Percentiles rank a stretch among this genome's conserved stretches.
Evolutionary conservation across 2,329 filamentous ascomycete genomes (phyloP).

Genomic region (Ophiostoma ips): DNA sequence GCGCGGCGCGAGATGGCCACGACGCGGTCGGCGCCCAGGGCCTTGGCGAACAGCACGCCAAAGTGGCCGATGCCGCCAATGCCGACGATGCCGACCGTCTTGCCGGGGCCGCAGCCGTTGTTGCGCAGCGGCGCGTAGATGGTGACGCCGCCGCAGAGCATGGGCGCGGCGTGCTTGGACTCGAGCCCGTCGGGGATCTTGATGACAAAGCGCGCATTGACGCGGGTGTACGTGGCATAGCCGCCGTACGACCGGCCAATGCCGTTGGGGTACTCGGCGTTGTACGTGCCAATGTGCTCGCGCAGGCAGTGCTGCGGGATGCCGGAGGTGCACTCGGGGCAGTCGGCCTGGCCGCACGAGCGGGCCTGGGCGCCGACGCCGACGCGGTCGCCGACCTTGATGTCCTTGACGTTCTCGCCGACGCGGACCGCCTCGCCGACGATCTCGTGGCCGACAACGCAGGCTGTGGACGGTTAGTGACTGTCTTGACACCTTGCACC

Average conservation of each 20-base stretch:
- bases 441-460: conserved; percentile 51
- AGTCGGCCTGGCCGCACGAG: conserved; percentile 20
- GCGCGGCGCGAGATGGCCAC: conserved; percentile 12
- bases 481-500: too few species aligned
- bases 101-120: conserved; percentile 12
- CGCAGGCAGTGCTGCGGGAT: conserved; percentile 9
- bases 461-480: conserved; percentile 20
- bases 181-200: conserved; percentile 16
- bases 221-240: conserved; percentile 16
- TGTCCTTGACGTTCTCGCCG: conserved; percentile 29
- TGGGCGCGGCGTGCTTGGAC: conserved; percentile 14
- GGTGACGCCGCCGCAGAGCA: conserved; percentile 15
- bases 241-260: conserved; percentile 17
- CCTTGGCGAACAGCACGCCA: conserved; percentile 13
- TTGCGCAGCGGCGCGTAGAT: conserved; percentile 11
- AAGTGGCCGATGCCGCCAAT: conserved; percentile 15
- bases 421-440: conserved; percentile 43
- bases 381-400: conserved; percentile 21
- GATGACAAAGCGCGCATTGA: conserved; percentile 27
- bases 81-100: conserved; percentile 14
- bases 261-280: conserved; percentile 19
- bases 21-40: conserved; percentile 13
- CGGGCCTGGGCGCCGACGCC: conserved; percentile 13
- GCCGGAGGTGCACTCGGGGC: conserved; percentile 14
- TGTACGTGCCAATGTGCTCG: conserved; percentile 9